Conservation (phyloP, 2,329 filamentous ascomycete genomes). For the Didymella pinodella region DNA sequence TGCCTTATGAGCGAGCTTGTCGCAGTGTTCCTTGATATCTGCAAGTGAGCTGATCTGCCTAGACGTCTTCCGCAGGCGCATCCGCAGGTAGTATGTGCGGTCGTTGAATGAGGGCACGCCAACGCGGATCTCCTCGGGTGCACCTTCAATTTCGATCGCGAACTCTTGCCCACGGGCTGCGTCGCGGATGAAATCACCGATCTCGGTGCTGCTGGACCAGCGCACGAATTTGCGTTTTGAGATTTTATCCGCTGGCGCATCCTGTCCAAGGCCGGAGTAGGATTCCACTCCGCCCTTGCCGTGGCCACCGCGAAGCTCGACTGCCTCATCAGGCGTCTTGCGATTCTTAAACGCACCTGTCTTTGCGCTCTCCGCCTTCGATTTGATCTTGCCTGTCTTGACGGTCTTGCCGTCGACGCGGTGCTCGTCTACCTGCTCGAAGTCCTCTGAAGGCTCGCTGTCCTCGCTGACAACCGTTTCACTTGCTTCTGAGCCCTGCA, state of each 20-base stretch:
- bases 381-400: conserved; percentile 54
- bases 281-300: conserved; percentile 70
- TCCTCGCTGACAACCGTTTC: conserved; percentile 40
- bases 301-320: conserved; percentile 55
- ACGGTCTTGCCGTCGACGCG: conserved; percentile 60
- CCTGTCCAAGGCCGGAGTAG: conserved; percentile 74
- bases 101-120: conserved; percentile 88
- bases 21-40: conserved; percentile 81
- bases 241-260: conserved; percentile 53
- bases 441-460: conserved; percentile 46
- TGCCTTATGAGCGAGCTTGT: conserved; percentile 75
- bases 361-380: neutral
- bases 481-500: conserved; percentile 37
- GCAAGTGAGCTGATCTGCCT: conserved; percentile 73
- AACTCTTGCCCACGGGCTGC: conserved; percentile 86
- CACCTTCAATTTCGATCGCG: conserved; percentile 80
- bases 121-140: conserved; percentile 72
- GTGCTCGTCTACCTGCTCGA: conserved; percentile 58
- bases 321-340: conserved; percentile 43
- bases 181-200: conserved; percentile 93
- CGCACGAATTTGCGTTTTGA: conserved; percentile 75
- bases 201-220: conserved; percentile 88
- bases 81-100: conserved; percentile 86
- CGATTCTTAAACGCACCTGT: conserved; percentile 25
- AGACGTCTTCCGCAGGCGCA: conserved; percentile 76